Conservation (phyloP, 2,329 filamentous ascomycete species). For the Colletotrichum sp. region DNA sequence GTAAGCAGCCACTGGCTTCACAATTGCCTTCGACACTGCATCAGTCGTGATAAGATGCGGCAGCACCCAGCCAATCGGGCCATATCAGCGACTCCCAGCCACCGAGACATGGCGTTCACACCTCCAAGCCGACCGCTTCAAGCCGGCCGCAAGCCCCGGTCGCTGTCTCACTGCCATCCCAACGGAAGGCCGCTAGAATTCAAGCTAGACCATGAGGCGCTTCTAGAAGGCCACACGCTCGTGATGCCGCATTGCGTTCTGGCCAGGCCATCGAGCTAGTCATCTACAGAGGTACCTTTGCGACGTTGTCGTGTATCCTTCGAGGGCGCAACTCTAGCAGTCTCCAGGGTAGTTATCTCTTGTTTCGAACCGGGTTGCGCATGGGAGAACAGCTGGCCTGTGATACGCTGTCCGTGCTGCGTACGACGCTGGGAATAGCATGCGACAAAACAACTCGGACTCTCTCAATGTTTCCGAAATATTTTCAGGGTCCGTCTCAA, state of each 20-base stretch:
- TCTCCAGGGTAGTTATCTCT: background rate
- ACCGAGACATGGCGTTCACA: background rate
- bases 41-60: background rate
- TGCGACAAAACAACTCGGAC: conserved; percentile 1
- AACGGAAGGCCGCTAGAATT: background rate
- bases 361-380: background rate
- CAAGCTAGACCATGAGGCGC: background rate
- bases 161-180: background rate
- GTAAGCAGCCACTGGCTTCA: background rate
- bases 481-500: conserved; percentile 1
- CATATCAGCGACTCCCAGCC: background rate
- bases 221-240: background rate
- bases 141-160: background rate
- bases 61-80: background rate
- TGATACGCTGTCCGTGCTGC: background rate
- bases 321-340: background rate
- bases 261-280: background rate
- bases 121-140: background rate
- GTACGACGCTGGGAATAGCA: conserved; percentile 13
- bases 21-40: background rate
- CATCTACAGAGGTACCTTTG: too few relatives aligned
- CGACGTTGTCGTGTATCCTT: background rate
- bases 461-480: background rate
- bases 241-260: background rate
- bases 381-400: conserved; percentile 11